Evolutionary conservation across 1,139 yeast species (phyloP), one percentile per base, ranked within the genome.

Genomic region (Hyphopichia fennica): DNA sequence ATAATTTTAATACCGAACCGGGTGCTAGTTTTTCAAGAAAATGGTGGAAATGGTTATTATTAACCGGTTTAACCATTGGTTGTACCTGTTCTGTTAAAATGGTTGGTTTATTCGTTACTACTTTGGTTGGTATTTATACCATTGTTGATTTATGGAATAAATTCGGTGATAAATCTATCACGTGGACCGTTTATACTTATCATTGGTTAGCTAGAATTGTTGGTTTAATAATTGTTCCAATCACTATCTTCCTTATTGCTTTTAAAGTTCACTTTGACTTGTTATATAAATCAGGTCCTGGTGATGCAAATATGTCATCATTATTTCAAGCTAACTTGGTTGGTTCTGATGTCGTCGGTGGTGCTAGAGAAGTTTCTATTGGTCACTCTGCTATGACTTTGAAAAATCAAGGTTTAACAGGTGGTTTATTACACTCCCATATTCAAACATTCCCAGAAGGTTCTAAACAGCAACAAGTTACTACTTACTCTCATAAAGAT

Each of bases 291-390:
- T 71, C 87, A 13, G 95, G 99, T 49, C 82, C 97, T 16, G 99
- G 99, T 50, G 98, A 93, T 62, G 95, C 96, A 39, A 87, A 87
- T 57, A 95, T 95, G 99, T 87, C 96, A 15, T 89, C 98, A 0
- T 74, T 95, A 51, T 93, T 93, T 80, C 99, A 93, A 70, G 99
- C 99, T 42, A 87, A 89, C 62, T 77, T 93, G 57, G 67, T 73
- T 36, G 96, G 96, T 32, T 81, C 93, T 29, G 82, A 80, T 45
- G 84, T 91, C 47, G 87, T 83, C 44, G 81, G 84, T 43, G 97
- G 97, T 22, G 96, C 99, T 50, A 75, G 96, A 65, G 96, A 91
- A 54, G 74, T 93, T 38, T 82, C 95, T 33, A 70, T 87, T 43
- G 91, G 89, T 33, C 80, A 84, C 43, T 89, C 98, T 1, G 63